phyloP scores from a whole-genome alignment of 371 early-diverging fungal genomes.

The Haplosporangium sp. region DNA sequence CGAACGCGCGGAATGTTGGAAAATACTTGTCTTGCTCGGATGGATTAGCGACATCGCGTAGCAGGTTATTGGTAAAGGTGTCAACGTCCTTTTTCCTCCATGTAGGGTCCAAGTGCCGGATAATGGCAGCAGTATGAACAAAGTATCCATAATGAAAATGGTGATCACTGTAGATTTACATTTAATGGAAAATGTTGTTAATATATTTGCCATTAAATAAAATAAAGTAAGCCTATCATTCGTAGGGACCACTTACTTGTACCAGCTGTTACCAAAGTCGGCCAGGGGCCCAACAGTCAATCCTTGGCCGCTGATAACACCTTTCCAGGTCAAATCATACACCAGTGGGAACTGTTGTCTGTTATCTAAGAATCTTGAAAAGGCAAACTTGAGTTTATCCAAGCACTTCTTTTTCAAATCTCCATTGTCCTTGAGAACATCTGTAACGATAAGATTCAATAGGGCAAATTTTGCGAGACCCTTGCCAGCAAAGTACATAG shows the following conservation, averaged over 20 bases:
- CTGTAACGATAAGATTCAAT: conserved; percentile 69
- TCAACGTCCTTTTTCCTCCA: conserved; percentile 59
- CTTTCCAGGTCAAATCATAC: conserved; percentile 76
- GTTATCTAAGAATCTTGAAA: conserved; percentile 71
- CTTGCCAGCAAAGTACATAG: conserved; percentile 84
- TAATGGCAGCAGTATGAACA: conserved; percentile 71
- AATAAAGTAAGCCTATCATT: too few relatives aligned
- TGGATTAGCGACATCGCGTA: conserved; percentile 79
- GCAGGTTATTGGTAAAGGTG: conserved; percentile 52
- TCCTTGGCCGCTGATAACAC: conserved; percentile 68
- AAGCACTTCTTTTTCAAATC: conserved; percentile 58
- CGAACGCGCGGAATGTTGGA: conserved; percentile 76
- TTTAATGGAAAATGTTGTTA: too few relatives aligned
- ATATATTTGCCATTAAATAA: too few relatives aligned
- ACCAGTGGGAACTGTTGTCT: conserved; percentile 65
- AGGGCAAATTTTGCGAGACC: conserved; percentile 75
- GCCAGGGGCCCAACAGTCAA: conserved; percentile 45
- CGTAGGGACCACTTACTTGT: conserved; percentile 56
- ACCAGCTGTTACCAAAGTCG: conserved; percentile 70
- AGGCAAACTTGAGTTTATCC: conserved; percentile 59
- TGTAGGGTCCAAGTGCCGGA: conserved; percentile 70
- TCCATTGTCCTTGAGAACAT: conserved; percentile 58
- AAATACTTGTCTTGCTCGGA: conserved; percentile 65
- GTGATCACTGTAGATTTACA: conserved; percentile 67
- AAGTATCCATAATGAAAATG: conserved; percentile 88